A percentile compares a stretch with the other conserved stretches of the same genome.
phyloP scores from a whole-genome alignment of 129 eudicot genomes.

The Arctium lappa region DNA sequence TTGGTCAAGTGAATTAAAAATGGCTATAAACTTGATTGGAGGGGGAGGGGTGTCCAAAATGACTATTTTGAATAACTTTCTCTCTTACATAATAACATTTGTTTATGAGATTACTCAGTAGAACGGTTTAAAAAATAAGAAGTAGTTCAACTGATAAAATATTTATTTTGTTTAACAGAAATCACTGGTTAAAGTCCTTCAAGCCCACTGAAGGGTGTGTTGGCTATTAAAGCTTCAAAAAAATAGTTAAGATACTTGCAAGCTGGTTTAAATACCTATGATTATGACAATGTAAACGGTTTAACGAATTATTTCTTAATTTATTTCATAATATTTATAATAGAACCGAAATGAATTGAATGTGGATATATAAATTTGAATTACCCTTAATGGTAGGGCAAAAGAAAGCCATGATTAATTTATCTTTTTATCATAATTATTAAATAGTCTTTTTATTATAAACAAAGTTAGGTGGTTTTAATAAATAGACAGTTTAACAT shows the following conservation, averaged over 20 bases:
- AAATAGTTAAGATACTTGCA: background rate
- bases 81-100: background rate
- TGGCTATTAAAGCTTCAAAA: background rate
- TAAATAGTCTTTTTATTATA: background rate
- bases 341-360: background rate
- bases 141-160: background rate
- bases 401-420: background rate
- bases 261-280: background rate
- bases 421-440: background rate
- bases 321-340: background rate
- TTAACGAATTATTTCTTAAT: background rate
- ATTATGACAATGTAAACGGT: background rate
- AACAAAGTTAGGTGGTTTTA: background rate
- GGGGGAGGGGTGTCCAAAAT: no score
- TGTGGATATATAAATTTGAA: background rate
- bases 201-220: background rate
- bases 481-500: background rate
- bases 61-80: no score
- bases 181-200: background rate
- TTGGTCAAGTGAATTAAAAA: no score
- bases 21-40: no score
- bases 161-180: background rate
- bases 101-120: no score
- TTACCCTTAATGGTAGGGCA: background rate
- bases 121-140: no score